Evolutionary conservation across 805 yeast genomes (phyloP), one percentile per base, ranked within the genome.

Genomic region (Saccharomycopsis sp.): DNA sequence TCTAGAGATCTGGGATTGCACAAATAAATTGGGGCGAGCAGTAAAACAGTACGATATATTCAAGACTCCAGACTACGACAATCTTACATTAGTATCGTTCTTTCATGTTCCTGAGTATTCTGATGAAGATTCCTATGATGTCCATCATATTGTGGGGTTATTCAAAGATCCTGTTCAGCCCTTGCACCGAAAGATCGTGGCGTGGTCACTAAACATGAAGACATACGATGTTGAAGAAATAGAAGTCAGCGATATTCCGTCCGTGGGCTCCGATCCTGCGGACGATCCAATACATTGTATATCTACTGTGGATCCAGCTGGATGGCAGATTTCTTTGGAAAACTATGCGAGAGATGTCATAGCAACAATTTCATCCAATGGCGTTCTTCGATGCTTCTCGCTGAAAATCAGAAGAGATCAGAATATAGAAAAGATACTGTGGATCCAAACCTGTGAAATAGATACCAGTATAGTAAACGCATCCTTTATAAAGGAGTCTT

Each of bases 241-340:
- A 44, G 64, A 68, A 2, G 73, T 80, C 56, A 77, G 67, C 0
- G 68, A 70, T 8, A 61, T 76, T n/a, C 81, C 81, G 1, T 64
- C 69, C 1, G 60, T 64, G n/a, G 9, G 59, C 1, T 42, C 67
- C 2, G 64, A 64, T 12, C 22, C 65, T 2, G 68, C 69, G 9
- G 70, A 71, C 2, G 74, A 70, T 0, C 64, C 68, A 0, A 70
- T 80, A 1, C 75, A 75, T 56, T 67, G 71, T n/a, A 77, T 83
- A 2, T 75, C 86, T 0, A 73, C 81, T 0, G 82, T 88, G 24
- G 90, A 88, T 65, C 90, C 93, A 0, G 89, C 85, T 2, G 83
- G 83, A 2, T 78, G 80, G 80, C 74, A 72, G 1, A 66, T 70
- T 1, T 69, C 68, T 51, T 60, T 67, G 38, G 72, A 75, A 42